Conservation (phyloP, 2,329 filamentous ascomycete species). For the Cercospora sp. region DNA sequence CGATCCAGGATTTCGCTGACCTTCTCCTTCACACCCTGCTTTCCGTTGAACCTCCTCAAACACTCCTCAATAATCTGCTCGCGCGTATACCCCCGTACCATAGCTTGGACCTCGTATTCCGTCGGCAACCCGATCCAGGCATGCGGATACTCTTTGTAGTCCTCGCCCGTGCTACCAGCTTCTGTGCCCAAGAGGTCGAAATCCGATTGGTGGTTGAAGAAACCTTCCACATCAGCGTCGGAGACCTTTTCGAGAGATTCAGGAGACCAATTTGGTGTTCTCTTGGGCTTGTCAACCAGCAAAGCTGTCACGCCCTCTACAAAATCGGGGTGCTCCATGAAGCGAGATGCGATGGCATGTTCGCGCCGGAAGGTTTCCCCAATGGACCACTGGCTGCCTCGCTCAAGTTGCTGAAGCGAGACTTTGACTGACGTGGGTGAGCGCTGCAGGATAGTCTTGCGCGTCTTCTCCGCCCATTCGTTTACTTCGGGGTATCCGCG, state of each 20-base stretch:
- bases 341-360: slow-evolving; percentile 76
- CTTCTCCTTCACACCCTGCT: slow-evolving; percentile 58
- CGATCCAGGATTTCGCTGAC: slow-evolving; percentile 61
- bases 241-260: slow-evolving; percentile 67
- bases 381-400: slow-evolving; percentile 76
- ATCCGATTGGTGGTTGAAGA: slow-evolving; percentile 49
- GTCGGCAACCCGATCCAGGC: slow-evolving; percentile 68
- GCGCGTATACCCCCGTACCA: slow-evolving; percentile 38
- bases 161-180: slow-evolving; percentile 42
- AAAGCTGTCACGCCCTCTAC: slow-evolving; percentile 83
- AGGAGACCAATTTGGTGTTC: slow-evolving; percentile 73
- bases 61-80: slow-evolving; percentile 45
- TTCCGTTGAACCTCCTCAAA: slow-evolving; percentile 44
- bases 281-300: slow-evolving; percentile 68
- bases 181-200: slow-evolving; percentile 58
- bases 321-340: slow-evolving; percentile 92
- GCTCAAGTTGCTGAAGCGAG: slow-evolving; percentile 76
- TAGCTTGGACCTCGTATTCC: slow-evolving; percentile 61
- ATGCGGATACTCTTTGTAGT: slow-evolving; percentile 75
- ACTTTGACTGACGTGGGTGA: slow-evolving; percentile 88
- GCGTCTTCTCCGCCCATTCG: slow-evolving; percentile 76
- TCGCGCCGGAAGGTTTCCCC: slow-evolving; percentile 81
- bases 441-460: slow-evolving; percentile 70
- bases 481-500: slow-evolving; percentile 50
- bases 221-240: slow-evolving; percentile 60